Evolutionary conservation across 1,284 basidiomycete species (phyloP).

Genomic region (Rugiboletus extremiorientalis): DNA sequence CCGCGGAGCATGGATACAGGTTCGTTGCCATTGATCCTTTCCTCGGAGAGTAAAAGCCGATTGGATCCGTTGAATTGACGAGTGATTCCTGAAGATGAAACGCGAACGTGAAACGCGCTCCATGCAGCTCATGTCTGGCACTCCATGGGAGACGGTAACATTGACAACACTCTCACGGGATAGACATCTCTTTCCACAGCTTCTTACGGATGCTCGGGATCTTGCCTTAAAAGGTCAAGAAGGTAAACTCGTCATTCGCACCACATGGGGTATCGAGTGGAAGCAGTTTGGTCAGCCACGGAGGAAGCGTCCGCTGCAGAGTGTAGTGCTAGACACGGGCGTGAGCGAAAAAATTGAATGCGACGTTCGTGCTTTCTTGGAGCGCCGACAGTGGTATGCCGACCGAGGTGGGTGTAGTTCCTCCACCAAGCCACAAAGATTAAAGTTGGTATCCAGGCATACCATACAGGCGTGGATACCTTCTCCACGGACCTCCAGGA

Average conservation of each 20-base stretch:
- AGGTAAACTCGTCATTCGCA: slow-evolving; percentile 95
- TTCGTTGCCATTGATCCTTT: slow-evolving; percentile 41
- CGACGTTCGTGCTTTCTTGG: slow-evolving; percentile 85
- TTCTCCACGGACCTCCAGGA: slow-evolving; percentile 94
- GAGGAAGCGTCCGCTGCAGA: slow-evolving; percentile 82
- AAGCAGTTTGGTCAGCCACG: slow-evolving; percentile 93
- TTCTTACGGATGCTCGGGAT: slow-evolving; percentile 88
- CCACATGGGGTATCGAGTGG: slow-evolving; percentile 97
- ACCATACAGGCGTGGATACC: slow-evolving; percentile 94
- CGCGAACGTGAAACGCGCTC: slow-evolving; percentile 92
- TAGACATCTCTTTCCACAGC: slow-evolving; percentile 74
- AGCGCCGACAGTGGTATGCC: slow-evolving; percentile 91
- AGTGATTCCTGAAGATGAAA: slow-evolving; percentile 64
- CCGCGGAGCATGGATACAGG: slow-evolving; percentile 93
- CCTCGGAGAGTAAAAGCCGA: slow-evolving; percentile 1
- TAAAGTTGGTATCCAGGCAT: slow-evolving; percentile 66
- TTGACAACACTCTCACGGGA: slow-evolving; percentile 91
- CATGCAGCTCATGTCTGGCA: slow-evolving; percentile 88
- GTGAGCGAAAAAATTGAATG: slow-evolving; percentile 77
- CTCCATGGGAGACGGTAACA: slow-evolving; percentile 97
- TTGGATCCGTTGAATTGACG: slow-evolving; percentile 10
- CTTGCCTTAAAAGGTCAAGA: slow-evolving; percentile 86
- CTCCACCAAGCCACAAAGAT: slow-evolving; percentile 3
- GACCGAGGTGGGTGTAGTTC: slow-evolving; percentile 72
- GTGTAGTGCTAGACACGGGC: slow-evolving; percentile 88